Evolutionary conservation across 306 rosid genomes (phyloP).

Genomic region (Amphicarpaea edgeworthii): DNA sequence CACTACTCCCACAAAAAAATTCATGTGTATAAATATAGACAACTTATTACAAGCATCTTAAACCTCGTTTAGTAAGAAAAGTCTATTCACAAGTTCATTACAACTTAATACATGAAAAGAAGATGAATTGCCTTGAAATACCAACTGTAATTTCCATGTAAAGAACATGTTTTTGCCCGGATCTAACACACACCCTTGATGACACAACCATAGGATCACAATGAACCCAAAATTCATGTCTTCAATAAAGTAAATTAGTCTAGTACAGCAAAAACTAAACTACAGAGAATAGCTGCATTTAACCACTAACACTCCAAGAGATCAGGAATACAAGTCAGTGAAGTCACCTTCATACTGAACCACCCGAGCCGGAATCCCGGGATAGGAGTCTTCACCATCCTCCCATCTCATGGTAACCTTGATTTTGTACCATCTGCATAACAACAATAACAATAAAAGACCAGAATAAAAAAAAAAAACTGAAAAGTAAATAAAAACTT

Average conservation of each 20-base stretch:
- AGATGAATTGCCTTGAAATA: background rate
- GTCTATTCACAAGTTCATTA: background rate
- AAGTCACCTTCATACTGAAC: constrained; percentile 96
- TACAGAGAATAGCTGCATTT: constrained; percentile 22
- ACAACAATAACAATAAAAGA: constrained; percentile 18
- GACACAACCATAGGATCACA: constrained; percentile 32
- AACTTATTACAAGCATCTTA: too few relatives aligned
- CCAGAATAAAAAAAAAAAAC: background rate
- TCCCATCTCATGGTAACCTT: constrained; percentile 87
- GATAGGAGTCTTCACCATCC: constrained; percentile 60
- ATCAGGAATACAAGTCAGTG: constrained; percentile 28
- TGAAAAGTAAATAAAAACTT: constrained; percentile 10
- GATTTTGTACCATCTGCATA: constrained; percentile 85
- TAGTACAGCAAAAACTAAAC: constrained; percentile 40
- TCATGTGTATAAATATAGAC: background rate
- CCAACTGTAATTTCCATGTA: constrained; percentile 7
- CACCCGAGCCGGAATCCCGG: constrained; percentile 93
- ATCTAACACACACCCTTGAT: background rate
- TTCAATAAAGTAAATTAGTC: background rate
- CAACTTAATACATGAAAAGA: constrained; percentile 13
- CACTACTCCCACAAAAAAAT: background rate
- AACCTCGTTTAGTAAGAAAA: background rate
- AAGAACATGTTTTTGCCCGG: constrained; percentile 2
- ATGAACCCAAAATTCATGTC: constrained; percentile 24
- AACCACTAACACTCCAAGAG: constrained; percentile 34